Evolutionary conservation across 371 early-diverging fungal genomes (phyloP).

Genomic region (Lichtheimia ramosa): DNA sequence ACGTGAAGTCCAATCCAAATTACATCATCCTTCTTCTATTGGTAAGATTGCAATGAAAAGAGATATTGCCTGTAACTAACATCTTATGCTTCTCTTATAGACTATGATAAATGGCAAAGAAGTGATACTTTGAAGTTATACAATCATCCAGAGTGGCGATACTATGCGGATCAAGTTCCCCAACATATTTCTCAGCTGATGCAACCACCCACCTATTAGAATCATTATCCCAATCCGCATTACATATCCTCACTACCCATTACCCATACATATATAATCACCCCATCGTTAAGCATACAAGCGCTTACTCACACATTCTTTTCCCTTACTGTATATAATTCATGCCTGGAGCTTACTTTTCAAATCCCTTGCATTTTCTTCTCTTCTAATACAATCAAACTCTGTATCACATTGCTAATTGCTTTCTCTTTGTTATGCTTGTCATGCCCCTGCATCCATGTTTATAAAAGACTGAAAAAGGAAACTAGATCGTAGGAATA

Average conservation of each 20-base stretch:
- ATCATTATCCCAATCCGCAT: neutral
- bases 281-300: neutral
- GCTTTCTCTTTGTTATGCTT: no score
- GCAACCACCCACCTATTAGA: neutral
- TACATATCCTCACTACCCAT: neutral
- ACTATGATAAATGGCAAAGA: constrained; percentile 38
- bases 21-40: constrained; percentile 36
- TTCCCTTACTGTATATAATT: neutral
- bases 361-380: neutral
- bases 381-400: no score
- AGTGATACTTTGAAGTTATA: constrained; percentile 34
- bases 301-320: constrained; percentile 1
- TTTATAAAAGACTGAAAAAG: no score
- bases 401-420: no score
- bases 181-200: constrained; percentile 18
- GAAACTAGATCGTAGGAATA: no score
- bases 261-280: neutral
- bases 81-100: constrained; percentile 8
- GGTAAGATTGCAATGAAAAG: constrained; percentile 18
- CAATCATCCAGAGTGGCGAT: constrained; percentile 49
- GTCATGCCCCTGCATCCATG: no score
- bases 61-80: neutral
- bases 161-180: constrained; percentile 31
- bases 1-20: constrained; percentile 22
- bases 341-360: neutral